These are phyloP conservation scores for Colletotrichum theobromicola DNA, from an alignment of 2,329 filamentous ascomycete genomes.

Conservation along the genomic window DNA sequence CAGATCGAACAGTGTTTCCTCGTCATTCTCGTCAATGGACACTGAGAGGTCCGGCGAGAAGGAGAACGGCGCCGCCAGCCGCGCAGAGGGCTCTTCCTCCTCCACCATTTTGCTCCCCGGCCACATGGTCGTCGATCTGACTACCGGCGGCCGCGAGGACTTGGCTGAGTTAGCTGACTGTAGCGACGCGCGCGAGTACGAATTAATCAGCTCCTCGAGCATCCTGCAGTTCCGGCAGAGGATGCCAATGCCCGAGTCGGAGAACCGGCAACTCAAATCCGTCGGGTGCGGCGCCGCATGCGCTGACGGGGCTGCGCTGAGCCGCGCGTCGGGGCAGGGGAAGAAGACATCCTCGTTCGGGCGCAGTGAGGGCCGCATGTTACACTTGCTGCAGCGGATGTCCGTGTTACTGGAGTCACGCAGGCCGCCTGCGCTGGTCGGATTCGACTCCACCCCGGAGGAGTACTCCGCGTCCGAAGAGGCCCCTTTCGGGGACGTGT, in stretches of 20 bases:
- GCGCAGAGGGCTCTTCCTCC: background rate
- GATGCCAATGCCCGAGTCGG: conserved; percentile 17
- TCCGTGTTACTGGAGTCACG: conserved; percentile 2
- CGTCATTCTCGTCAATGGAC: conserved; percentile 9
- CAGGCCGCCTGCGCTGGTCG: conserved; percentile 2
- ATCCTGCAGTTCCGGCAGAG: conserved; percentile 12
- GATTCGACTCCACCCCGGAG: conserved; percentile 11
- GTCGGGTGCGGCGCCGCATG: background rate
- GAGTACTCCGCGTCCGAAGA: conserved; percentile 15
- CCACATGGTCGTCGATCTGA: background rate
- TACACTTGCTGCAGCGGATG: conserved; percentile 18
- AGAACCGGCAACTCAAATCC: conserved; percentile 7
- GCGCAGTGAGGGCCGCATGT: conserved; percentile 13
- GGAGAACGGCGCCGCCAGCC: background rate
- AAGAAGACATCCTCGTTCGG: conserved; percentile 2
- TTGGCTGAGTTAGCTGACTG: background rate
- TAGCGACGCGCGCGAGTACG: conserved; percentile 11
- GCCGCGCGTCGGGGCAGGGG: background rate
- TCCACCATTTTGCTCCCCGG: too few species aligned
- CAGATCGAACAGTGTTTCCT: conserved; percentile 17
- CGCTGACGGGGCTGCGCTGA: background rate
- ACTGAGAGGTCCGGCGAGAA: background rate
- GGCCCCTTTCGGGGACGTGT: background rate
- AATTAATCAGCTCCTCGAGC: conserved; percentile 17
- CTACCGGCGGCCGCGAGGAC: background rate